Evolutionary conservation across 352 stramenopile genomes (phyloP), one percentile per base, ranked within the genome.

Genomic region (Phytopythium sindhum): DNA sequence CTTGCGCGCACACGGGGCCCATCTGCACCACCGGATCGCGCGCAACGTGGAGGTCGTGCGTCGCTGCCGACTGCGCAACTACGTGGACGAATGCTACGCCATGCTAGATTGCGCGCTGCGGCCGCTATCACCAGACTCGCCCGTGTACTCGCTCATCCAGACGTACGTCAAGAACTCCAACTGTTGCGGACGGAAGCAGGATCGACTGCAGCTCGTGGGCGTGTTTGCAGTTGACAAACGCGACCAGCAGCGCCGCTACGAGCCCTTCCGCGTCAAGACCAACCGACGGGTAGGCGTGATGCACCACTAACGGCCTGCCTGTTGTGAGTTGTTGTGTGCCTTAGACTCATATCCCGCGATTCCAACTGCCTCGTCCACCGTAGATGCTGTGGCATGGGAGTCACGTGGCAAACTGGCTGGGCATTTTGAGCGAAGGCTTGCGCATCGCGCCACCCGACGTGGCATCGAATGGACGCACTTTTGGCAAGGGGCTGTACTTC

Each of bases 341-440:
- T n/a, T 55, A 55, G 24, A 55, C 24, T 50, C 1, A 55, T 39
- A 4, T 55, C 24, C 24, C 28, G 24, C 24, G 48, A 37, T 55
- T n/a, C 33, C 48, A 37, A 39, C 55, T 70, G 47, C 44, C 44
- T 50, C 21, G 47, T 65, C 44, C 37, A 41, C 67, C 70, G 65
- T 70, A 89, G 80, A 83, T 97, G 58, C 61, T 97, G 44, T 97
- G 89, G 89, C 89, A 97, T 47, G 89, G 88, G n/a, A 96, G 81
- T 48, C 73, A 83, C 39, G 67, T 95, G 63, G 75, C 70, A 61
- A 97, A 97, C 64, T 95, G 90, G 84, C 50, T 86, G 26, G 81
- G 87, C 61, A 96, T 97, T 47, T 70, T 97, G 54, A 77, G 72
- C 35, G 74, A 92, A 58, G 89, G 89, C 7, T 67, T 97, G 37